Evolutionary conservation across 192 early-diverging fungal species (phyloP), one percentile per base, ranked within the genome.

Genomic region (Backusella luteola): DNA sequence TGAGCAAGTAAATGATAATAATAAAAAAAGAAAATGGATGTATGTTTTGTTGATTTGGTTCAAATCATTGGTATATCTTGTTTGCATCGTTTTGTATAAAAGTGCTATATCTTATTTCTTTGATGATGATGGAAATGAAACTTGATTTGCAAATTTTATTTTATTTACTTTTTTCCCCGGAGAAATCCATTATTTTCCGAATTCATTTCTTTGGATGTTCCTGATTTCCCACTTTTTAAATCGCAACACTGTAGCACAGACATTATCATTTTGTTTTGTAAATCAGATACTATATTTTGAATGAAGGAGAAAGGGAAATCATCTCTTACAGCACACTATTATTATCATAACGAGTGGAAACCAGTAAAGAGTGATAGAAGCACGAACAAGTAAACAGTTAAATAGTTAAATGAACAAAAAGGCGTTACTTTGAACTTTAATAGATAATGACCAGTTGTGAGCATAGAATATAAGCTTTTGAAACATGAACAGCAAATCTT

Each of bases 1-100:
- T 76, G 80, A 44, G 42, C 26, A 46, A 71, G n/a, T 32, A n/a
- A 26, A 12, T 63, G 2, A 26, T 44, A 44, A 44, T 44, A 29
- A 29, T 21, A 21, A 21, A 0, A 23, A 3, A 63, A 56, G 21
- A 26, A 29, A 29, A 29, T 63, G 32, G 7, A 29, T 1, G 49
- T 32, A n/a, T n/a, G 19, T 52, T 26, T 29, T 63, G 9, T 29
- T n/a, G 46, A n/a, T 49, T 49, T 49, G 5, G 46, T 49, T 49
- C n/a, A n/a, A 49, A n/a, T 6, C 46, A 49, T 44, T 44, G 42
- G 12, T 14, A 44, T 32, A 32, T 32, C 32, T 32, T 32, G 32
- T 32, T 32, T 44, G 42, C 42, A 1, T 44, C 3, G 17, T 44
- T 14, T 44, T 44, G 38, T 9, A 44, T 44, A 44, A 44, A 44